Evolutionary conservation across 2,329 filamentous ascomycete genomes (phyloP).

Genomic region (Colletotrichum tropicale): DNA sequence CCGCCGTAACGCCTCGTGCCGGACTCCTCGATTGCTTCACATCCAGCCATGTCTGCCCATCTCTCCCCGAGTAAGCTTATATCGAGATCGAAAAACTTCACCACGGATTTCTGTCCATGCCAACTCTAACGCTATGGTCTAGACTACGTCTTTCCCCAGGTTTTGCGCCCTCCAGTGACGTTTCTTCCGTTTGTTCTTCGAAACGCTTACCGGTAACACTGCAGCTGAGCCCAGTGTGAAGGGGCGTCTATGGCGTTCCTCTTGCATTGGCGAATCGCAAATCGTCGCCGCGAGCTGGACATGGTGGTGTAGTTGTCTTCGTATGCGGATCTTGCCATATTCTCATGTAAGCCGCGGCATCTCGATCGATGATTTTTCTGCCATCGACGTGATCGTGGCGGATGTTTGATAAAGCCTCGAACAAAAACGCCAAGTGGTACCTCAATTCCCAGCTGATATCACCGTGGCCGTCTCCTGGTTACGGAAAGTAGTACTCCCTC

Average conservation of each 20-base stretch:
- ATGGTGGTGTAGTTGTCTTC: not conserved
- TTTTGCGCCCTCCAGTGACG: not conserved
- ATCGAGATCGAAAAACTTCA: not conserved
- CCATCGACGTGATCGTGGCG: not conserved
- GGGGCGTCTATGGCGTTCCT: not conserved
- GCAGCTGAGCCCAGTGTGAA: not conserved
- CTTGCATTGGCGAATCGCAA: not conserved
- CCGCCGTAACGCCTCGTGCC: not conserved
- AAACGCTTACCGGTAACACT: not conserved
- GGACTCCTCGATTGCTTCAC: not conserved
- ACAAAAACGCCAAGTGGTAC: fast-evolving
- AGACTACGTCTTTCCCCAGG: not conserved
- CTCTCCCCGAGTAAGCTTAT: not conserved
- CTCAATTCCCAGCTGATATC: not conserved
- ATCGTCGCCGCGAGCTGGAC: not conserved
- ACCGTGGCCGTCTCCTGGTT: not conserved
- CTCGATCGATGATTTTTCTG: not conserved
- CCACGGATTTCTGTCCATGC: not conserved
- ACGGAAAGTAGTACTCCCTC: not conserved
- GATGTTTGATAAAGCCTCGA: not conserved
- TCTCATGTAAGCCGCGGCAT: not conserved
- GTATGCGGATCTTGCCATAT: no score
- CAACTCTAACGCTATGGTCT: not conserved
- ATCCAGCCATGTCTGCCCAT: not conserved
- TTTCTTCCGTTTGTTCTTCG: not conserved